A percentile compares a stretch with the other conserved stretches of the same genome.
Evolutionary conservation across 768 basidiomycete species (phyloP).

Genomic region (Mycena capillaripes): DNA sequence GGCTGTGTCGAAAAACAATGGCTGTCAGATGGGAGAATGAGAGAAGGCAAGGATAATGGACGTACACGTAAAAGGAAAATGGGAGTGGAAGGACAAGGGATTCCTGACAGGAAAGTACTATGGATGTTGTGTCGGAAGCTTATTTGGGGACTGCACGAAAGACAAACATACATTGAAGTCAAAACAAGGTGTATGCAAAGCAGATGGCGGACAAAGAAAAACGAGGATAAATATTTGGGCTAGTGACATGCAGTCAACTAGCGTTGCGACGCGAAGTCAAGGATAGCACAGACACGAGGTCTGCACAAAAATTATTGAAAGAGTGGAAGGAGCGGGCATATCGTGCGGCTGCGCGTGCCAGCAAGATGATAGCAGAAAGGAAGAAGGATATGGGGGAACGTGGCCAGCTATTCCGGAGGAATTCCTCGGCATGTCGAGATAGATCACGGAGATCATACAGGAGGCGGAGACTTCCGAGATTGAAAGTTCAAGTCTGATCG

Average conservation of each 20-base stretch:
- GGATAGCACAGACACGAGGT: background rate
- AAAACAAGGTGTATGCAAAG: background rate
- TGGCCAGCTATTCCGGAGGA: background rate
- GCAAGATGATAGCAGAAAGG: background rate
- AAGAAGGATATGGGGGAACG: background rate
- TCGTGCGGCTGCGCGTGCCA: background rate
- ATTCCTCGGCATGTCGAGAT: background rate
- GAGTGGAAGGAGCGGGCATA: background rate
- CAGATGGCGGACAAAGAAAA: too few relatives aligned
- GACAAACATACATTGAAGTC: background rate
- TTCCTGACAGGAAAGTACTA: background rate
- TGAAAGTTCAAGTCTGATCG: too few relatives aligned
- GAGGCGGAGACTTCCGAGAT: background rate
- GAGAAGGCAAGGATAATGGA: background rate
- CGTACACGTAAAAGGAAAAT: background rate
- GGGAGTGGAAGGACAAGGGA: background rate
- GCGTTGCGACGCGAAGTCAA: background rate
- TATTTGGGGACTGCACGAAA: background rate
- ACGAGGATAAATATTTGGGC: too few relatives aligned
- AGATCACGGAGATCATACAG: background rate
- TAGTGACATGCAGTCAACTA: background rate
- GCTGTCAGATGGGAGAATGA: background rate
- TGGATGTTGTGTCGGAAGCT: background rate
- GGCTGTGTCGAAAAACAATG: slow-evolving; percentile 3
- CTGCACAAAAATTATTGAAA: background rate